Conservation (phyloP, 768 basidiomycete species). For the Gelatoporia subvermispora region DNA sequence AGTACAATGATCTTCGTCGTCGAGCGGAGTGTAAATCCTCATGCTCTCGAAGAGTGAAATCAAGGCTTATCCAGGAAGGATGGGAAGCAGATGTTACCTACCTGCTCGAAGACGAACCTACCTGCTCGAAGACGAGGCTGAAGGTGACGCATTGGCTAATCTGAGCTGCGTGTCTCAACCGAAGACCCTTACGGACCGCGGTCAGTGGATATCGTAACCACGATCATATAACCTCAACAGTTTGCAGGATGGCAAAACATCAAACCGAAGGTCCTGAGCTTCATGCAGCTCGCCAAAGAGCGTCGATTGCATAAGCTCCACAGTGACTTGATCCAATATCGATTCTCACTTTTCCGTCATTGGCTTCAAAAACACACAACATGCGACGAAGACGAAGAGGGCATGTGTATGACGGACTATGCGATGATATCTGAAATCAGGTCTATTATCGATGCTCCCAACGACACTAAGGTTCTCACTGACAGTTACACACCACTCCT, state of each 20-base stretch:
- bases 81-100: conserved; percentile 5
- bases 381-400: no score
- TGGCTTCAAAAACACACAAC: no score
- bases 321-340: background rate
- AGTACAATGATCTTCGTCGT: background rate
- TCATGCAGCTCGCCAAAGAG: conserved; percentile 1
- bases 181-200: conserved; percentile 6
- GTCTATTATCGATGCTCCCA: no score
- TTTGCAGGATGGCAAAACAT: conserved; percentile 4
- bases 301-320: background rate
- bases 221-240: no score
- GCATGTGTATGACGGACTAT: background rate
- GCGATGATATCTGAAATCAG: background rate
- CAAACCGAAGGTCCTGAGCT: background rate
- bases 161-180: conserved; percentile 3
- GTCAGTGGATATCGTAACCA: background rate
- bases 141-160: background rate
- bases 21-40: background rate
- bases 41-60: background rate
- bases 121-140: no score
- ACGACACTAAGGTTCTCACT: no score
- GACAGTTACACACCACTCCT: no score
- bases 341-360: background rate
- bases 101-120: background rate
- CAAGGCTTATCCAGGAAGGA: conserved; percentile 1